Evolutionary conservation across 805 yeast genomes (phyloP).

Genomic region (Suhomyces canberraensis): DNA sequence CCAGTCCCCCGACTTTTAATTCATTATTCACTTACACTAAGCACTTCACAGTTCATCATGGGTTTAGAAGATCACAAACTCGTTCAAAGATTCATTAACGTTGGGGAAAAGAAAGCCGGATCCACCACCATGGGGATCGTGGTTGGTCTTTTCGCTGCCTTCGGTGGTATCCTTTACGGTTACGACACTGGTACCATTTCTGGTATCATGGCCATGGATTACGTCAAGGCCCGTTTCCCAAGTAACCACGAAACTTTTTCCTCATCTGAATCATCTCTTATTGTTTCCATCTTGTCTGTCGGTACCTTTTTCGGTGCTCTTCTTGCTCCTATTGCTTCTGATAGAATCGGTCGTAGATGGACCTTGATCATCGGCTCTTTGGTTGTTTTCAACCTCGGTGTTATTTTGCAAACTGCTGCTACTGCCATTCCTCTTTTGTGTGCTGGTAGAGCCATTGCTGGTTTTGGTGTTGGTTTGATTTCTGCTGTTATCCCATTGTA

Average conservation of each 20-base stretch:
- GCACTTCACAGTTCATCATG: no score
- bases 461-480: conserved; percentile 41
- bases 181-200: conserved; percentile 44
- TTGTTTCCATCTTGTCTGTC: conserved; percentile 33
- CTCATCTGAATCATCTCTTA: conserved; percentile 22
- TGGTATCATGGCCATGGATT: conserved; percentile 41
- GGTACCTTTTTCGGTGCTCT: conserved; percentile 43
- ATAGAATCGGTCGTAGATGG: conserved; percentile 39
- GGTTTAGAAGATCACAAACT: conserved; percentile 37
- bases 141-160: conserved; percentile 40
- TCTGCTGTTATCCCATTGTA: conserved; percentile 41
- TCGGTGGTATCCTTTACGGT: conserved; percentile 42
- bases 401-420: conserved; percentile 37
- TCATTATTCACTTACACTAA: conserved; percentile 5
- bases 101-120: conserved; percentile 47
- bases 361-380: conserved; percentile 32
- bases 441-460: conserved; percentile 40
- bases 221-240: conserved; percentile 28
- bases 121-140: conserved; percentile 39
- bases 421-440: conserved; percentile 33
- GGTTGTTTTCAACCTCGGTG: conserved; percentile 35
- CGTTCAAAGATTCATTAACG: conserved; percentile 34
- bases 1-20: background rate
- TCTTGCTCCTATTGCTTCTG: conserved; percentile 34
- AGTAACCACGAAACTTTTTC: conserved; percentile 12